Base-by-base conservation (phyloP, 495 filamentous ascomycete species). In the Neurospora sp. region DNA sequence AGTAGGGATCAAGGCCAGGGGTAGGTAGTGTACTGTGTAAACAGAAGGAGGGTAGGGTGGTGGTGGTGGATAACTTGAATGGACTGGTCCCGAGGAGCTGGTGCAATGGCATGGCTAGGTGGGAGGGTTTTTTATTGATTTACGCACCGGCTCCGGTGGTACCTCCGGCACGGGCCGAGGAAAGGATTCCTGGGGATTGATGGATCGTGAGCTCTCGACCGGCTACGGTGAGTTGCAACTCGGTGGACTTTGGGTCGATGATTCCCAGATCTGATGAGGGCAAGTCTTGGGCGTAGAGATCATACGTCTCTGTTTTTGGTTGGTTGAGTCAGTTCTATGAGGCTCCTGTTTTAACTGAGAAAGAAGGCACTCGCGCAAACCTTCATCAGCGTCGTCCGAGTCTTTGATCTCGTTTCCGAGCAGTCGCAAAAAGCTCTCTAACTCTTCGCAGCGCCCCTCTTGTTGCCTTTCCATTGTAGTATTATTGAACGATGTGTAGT, bases 111-210 rank as follows among this genome's bases (percentile, higher is more conserved):
- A 35, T 35, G 53, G 27, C 53, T 18, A 12, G 47, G 12, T 31
- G 27, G 12, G 53, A 31, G 53, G 47, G 27, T 35, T 61, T 61
- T 18, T 61, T 27, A 27, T 7, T 61, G 22, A 9, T 44, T 27
- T 31, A 80, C 85, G 74, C 81, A 94, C 92, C 92, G 78, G 94
- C 94, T 71, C 96, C 96, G 4, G 96, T 99, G 1, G 96, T 99
- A 1, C 96, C 96, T 20, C 89, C 90, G 27, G 88, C 86, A 18
- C 93, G 89, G 72, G 90, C 88, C 8, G 93, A 96, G 3, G 89
- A 87, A 9, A 99, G 86, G 12, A 98, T 81, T 3, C 88, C 88
- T 9, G 95, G 96, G 1, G 93, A 97, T 80, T 99, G 96, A 73
- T 90, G 87, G 77, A 98, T 92, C 14, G 86, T 88, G 69, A 96